Conservation (phyloP, 1,139 yeast species). For the Wickerhamiella infanticola region DNA sequence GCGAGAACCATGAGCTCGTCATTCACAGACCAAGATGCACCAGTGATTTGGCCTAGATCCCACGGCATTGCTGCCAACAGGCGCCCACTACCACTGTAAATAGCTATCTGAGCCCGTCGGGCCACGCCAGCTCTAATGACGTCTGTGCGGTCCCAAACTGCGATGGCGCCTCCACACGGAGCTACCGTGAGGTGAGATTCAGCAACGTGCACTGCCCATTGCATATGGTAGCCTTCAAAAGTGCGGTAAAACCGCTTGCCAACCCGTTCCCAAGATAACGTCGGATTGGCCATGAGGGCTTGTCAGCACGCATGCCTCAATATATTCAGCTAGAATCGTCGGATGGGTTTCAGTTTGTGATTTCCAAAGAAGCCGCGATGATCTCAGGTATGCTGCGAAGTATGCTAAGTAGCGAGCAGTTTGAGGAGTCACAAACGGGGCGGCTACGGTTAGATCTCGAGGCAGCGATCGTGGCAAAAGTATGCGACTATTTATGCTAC, state of each 20-base stretch:
- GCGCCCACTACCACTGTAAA: slow-evolving; percentile 41
- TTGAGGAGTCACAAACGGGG: slow-evolving; percentile 37
- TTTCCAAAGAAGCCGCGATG: slow-evolving; percentile 64
- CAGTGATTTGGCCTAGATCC: slow-evolving; percentile 40
- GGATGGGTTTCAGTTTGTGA: slow-evolving; percentile 51
- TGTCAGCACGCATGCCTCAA: slow-evolving; percentile 16
- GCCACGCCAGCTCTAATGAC: slow-evolving; percentile 8
- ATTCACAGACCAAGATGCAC: slow-evolving; percentile 37
- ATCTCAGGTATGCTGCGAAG: slow-evolving; percentile 69
- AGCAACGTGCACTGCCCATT: slow-evolving; percentile 20
- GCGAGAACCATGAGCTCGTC: slow-evolving; percentile 53
- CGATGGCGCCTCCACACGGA: slow-evolving; percentile 33
- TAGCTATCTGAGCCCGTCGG: slow-evolving; percentile 23
- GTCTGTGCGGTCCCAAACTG: slow-evolving; percentile 20
- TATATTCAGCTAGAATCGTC: slow-evolving; percentile 60
- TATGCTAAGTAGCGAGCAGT: slow-evolving; percentile 34
- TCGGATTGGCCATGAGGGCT: slow-evolving; percentile 7
- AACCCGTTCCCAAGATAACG: slow-evolving; percentile 23
- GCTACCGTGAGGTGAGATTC: slow-evolving; percentile 28
- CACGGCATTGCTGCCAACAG: slow-evolving; percentile 33
- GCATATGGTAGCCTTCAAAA: slow-evolving; percentile 23
- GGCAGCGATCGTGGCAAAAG: slow-evolving; percentile 58
- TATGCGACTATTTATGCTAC: slow-evolving; percentile 75
- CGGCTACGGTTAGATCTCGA: slow-evolving; percentile 40
- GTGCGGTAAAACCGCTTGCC: slow-evolving; percentile 23